Percentiles rank a stretch among this genome's conserved stretches.
These are phyloP conservation scores for Discostella stelligera DNA, from an alignment of 352 stramenopile genomes.

Conservation along the genomic window DNA sequence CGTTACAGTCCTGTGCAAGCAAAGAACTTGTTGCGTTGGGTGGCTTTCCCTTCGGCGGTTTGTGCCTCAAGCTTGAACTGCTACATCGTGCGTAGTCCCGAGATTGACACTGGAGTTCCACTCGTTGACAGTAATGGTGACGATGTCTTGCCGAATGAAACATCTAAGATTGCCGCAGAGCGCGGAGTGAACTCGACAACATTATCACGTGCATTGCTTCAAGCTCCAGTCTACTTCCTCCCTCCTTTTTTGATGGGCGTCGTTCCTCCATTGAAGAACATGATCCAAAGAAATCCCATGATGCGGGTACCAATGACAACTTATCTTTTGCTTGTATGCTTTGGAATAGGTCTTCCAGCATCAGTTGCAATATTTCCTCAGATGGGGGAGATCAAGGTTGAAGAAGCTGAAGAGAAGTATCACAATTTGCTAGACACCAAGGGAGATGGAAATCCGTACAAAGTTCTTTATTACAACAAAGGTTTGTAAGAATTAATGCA, in stretches of 20 bases:
- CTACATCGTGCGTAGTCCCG: slow-evolving; percentile 82
- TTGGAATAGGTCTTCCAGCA: slow-evolving; percentile 77
- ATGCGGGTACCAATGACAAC: slow-evolving; percentile 77
- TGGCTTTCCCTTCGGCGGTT: slow-evolving; percentile 80
- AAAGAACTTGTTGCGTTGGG: slow-evolving; percentile 71
- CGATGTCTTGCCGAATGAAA: slow-evolving; percentile 50
- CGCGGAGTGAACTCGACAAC: slow-evolving; percentile 78
- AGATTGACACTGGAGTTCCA: slow-evolving; percentile 77
- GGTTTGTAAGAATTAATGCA: slow-evolving; percentile 46
- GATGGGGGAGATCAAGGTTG: slow-evolving; percentile 63
- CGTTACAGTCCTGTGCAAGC: slow-evolving; percentile 54
- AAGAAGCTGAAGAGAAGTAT: slow-evolving; percentile 77
- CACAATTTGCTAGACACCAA: slow-evolving; percentile 56
- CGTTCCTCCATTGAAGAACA: slow-evolving; percentile 43
- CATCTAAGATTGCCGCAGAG: slow-evolving; percentile 61
- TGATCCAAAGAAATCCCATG: slow-evolving; percentile 40
- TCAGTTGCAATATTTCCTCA: slow-evolving; percentile 81
- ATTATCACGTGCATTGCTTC: slow-evolving; percentile 71
- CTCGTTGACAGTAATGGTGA: slow-evolving; percentile 60
- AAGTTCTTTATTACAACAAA: slow-evolving; percentile 74
- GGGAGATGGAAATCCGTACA: slow-evolving; percentile 49
- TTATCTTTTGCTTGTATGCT: slow-evolving; percentile 73
- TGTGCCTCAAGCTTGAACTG: slow-evolving; percentile 81
- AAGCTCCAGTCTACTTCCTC: slow-evolving; percentile 80
- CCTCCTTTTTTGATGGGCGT: slow-evolving; percentile 63